Percentiles rank a stretch among this genome's conserved stretches.
phyloP scores from a whole-genome alignment of 768 basidiomycete species.

The Favolaschia claudopus region DNA sequence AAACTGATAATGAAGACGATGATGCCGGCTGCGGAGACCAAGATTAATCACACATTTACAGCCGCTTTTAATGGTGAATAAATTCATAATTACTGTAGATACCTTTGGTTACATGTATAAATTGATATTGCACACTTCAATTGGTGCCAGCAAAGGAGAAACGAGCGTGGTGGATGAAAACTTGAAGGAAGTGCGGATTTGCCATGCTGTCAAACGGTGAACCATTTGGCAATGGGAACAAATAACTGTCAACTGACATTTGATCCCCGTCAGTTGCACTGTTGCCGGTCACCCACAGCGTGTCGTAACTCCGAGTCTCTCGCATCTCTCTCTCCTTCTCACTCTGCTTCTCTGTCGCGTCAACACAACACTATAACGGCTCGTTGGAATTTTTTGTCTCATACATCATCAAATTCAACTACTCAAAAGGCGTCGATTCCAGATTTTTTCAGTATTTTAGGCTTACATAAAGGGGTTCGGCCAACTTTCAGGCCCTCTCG shows the following conservation, averaged over 20 bases:
- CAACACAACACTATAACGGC: too few relatives aligned
- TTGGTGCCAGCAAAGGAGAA: background rate
- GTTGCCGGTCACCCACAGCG: too few relatives aligned
- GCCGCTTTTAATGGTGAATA: background rate
- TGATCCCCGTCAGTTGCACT: background rate
- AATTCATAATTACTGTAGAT: background rate
- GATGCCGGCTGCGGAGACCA: background rate
- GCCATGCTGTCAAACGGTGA: background rate
- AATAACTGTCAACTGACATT: conserved; percentile 6
- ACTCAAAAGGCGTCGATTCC: too few relatives aligned
- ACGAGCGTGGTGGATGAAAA: background rate
- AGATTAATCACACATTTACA: background rate
- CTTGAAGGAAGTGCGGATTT: too few relatives aligned
- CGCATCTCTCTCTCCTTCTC: too few relatives aligned
- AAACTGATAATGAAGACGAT: background rate
- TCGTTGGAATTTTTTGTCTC: too few relatives aligned
- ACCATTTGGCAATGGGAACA: background rate
- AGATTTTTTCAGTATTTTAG: too few relatives aligned
- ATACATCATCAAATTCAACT: too few relatives aligned
- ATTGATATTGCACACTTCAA: background rate
- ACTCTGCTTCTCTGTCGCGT: too few relatives aligned
- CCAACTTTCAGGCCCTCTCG: too few relatives aligned
- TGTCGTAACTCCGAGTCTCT: too few relatives aligned
- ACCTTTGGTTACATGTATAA: background rate
- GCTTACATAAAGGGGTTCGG: too few relatives aligned